A percentile compares a stretch with the other conserved stretches of the same genome.
Evolutionary conservation across 352 stramenopile species (phyloP).

Genomic region (Phytopythium cucurbitacearum): DNA sequence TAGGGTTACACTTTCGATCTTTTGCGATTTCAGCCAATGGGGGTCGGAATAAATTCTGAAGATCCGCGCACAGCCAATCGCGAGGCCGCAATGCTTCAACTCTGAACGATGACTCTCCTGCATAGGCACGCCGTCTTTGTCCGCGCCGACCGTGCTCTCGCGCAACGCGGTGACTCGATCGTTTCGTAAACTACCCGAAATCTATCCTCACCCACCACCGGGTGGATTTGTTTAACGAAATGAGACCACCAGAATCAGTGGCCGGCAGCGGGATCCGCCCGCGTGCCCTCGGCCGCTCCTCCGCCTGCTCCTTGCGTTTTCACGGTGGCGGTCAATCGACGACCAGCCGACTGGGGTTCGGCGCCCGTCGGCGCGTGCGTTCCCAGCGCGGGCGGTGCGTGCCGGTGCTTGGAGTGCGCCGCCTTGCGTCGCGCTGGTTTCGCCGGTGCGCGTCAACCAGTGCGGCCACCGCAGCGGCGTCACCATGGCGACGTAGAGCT

Average conservation of each 20-base stretch:
- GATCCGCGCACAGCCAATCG: constrained; percentile 3
- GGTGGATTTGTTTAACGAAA: constrained; percentile 4
- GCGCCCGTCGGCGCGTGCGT: no score
- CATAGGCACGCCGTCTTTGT: constrained; percentile 6
- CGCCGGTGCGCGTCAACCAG: no score
- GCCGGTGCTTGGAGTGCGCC: no score
- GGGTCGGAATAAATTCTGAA: background rate
- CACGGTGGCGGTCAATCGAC: no score
- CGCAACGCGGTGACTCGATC: background rate
- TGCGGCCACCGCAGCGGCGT: no score
- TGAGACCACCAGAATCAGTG: constrained; percentile 27
- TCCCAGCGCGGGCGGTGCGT: no score
- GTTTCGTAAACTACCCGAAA: constrained; percentile 1
- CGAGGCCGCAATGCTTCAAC: background rate
- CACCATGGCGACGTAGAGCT: no score
- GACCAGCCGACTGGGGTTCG: no score
- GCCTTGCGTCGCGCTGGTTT: no score
- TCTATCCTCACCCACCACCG: constrained; percentile 4
- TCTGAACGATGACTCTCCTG: constrained; percentile 7
- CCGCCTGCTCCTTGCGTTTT: no score
- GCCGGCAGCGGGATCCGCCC: background rate
- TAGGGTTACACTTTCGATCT: constrained; percentile 1
- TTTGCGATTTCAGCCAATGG: background rate
- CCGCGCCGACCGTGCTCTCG: background rate
- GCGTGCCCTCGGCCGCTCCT: background rate